phyloP scores from a whole-genome alignment of 257 asterid species.

The Striga asiatica region DNA sequence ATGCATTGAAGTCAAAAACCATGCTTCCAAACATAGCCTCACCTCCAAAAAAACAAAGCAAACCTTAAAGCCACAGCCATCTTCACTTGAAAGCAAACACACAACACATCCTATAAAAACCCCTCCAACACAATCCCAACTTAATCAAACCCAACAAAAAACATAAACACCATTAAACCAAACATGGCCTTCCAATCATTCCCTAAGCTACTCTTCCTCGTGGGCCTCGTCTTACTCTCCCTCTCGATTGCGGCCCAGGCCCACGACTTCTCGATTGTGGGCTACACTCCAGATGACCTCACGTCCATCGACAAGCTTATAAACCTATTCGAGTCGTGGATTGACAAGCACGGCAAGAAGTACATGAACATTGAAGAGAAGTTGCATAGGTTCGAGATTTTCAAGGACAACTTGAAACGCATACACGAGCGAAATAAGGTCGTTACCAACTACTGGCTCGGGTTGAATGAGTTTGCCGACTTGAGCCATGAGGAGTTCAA shows the following conservation, averaged over 20 bases:
- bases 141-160: slow-evolving; percentile 5
- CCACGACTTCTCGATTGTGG: slow-evolving; percentile 39
- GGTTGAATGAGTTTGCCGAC: slow-evolving; percentile 54
- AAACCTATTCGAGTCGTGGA: slow-evolving; percentile 49
- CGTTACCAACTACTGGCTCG: slow-evolving; percentile 40
- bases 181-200: slow-evolving; percentile 19
- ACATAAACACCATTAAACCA: neutral
- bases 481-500: slow-evolving; percentile 64
- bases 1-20: neutral
- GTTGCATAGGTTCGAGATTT: slow-evolving; percentile 46
- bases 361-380: slow-evolving; percentile 51
- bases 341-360: slow-evolving; percentile 36
- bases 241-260: slow-evolving; percentile 9
- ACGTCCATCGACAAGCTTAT: slow-evolving; percentile 36
- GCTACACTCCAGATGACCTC: slow-evolving; percentile 45
- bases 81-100: slow-evolving; percentile 33
- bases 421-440: slow-evolving; percentile 49
- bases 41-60: slow-evolving; percentile 21
- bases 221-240: slow-evolving; percentile 16
- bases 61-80: slow-evolving; percentile 34
- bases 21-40: slow-evolving; percentile 20
- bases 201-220: slow-evolving; percentile 26
- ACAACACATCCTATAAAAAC: slow-evolving; percentile 13
- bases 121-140: slow-evolving; percentile 5
- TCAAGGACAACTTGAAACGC: slow-evolving; percentile 51